A percentile compares a stretch with the other conserved stretches of the same genome.
Conservation (phyloP, 257 asterid genomes). For the Solanum sejunctum region DNA sequence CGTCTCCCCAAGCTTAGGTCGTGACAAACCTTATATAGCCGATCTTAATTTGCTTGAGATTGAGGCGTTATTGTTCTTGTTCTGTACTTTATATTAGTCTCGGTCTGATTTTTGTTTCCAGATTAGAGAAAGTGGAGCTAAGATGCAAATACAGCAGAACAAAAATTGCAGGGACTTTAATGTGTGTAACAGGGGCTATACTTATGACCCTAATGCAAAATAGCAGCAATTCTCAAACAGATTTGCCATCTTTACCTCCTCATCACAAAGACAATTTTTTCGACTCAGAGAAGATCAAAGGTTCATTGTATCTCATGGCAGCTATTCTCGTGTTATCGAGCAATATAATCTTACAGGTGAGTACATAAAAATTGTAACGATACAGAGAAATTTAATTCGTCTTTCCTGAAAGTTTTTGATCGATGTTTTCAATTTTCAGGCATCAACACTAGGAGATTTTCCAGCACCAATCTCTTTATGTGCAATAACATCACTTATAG, state of each 20-base stretch:
- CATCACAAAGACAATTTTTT: not conserved
- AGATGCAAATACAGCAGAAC: slow-evolving; percentile 65
- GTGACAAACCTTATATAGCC: not conserved
- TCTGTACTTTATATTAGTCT: not conserved
- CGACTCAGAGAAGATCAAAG: slow-evolving; percentile 31
- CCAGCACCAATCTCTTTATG: slow-evolving; percentile 72
- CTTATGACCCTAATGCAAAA: slow-evolving; percentile 73
- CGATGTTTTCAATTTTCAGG: slow-evolving; percentile 27
- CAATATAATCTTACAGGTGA: slow-evolving; percentile 70
- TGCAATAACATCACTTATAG: slow-evolving; percentile 59
- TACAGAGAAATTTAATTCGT: not conserved
- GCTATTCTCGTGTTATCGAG: slow-evolving; percentile 60
- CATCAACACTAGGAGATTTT: slow-evolving; percentile 49
- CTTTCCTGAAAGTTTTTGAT: not conserved
- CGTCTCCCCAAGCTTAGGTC: no score
- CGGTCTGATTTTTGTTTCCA: slow-evolving; percentile 3
- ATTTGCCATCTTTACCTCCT: slow-evolving; percentile 12
- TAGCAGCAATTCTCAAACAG: slow-evolving; percentile 1
- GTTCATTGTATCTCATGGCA: slow-evolving; percentile 60
- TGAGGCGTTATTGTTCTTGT: not conserved
- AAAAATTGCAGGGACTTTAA: slow-evolving; percentile 62
- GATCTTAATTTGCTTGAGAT: not conserved
- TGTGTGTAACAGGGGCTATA: slow-evolving; percentile 73
- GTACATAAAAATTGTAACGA: not conserved
- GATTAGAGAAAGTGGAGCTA: slow-evolving; percentile 61